These are phyloP conservation scores for Basidiobolus heterosporus DNA, from an alignment of 371 early-diverging fungal genomes.

Conservation along the genomic window DNA sequence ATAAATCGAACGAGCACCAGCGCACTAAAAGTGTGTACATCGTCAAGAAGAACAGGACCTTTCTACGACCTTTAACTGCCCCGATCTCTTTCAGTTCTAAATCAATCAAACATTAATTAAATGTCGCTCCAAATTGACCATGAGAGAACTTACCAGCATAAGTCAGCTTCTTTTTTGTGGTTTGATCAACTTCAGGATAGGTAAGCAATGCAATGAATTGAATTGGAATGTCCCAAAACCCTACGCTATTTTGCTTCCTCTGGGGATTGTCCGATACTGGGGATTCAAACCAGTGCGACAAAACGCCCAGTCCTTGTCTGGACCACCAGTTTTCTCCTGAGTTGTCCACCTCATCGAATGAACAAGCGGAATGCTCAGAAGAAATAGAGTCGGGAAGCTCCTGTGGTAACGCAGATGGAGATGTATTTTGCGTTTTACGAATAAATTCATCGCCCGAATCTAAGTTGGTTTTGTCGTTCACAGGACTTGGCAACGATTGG, in stretches of 20 bases:
- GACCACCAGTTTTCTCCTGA: no score
- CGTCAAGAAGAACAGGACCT: slow-evolving; percentile 15
- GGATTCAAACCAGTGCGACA: no score
- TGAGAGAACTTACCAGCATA: slow-evolving; percentile 10
- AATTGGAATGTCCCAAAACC: slow-evolving; percentile 16
- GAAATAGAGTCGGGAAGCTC: no score
- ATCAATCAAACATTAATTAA: neutral
- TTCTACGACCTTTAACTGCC: slow-evolving; percentile 20
- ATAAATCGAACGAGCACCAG: slow-evolving; percentile 25
- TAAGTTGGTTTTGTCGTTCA: no score
- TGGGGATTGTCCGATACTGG: no score
- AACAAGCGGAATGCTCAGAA: no score
- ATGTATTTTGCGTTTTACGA: no score
- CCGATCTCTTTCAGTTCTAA: slow-evolving; percentile 16
- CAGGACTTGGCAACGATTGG: no score
- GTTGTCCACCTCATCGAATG: no score
- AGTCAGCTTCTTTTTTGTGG: slow-evolving; percentile 15
- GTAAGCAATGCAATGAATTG: slow-evolving; percentile 23
- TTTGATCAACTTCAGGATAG: slow-evolving; percentile 21
- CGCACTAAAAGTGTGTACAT: slow-evolving; percentile 18
- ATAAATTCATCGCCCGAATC: no score
- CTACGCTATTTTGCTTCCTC: neutral
- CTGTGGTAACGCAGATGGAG: no score
- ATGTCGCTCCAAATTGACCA: neutral
- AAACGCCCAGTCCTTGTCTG: no score